Base-by-base conservation (phyloP, 106 monocot genomes). In the Acanthochlamys bracteata region DNA sequence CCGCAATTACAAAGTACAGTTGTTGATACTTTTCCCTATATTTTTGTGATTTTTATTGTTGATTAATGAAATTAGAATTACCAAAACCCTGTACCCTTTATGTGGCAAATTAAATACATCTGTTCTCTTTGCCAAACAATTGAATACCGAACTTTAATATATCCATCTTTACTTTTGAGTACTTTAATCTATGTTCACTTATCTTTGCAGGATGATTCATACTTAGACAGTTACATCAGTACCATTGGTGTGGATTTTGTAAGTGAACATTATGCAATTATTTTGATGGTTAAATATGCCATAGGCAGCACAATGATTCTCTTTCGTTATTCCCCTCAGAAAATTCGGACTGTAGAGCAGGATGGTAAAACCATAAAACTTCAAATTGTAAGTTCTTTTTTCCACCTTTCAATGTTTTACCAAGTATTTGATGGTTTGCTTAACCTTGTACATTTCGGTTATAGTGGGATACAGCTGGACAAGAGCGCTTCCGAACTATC, bases 201-300 rank as follows among this genome's bases (percentile, higher is more conserved):
- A 0, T 20, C 20, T 55, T 1, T 55, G 55, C 53, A 71, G 71
- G 71, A 71, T 64, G 71, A 71, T n/a, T 71, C 71, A 3, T 71
- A 71, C 24, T 24, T 71, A 41, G 71, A 71, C 10, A 71, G 71
- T 21, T 71, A 71, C 42, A 71, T 71, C 55, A 71, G 71, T 62
- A 71, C 71, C 24, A 71, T 71, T 42, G 71, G 71, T 54, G 71
- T 71, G 53, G 71, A 71, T 42, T 71, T 71, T 71, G 71, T 71
- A 71, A 71, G 71, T 71, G n/a, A 14, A 47, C 1, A 3, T 63
- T 63, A 21, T 43, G 13, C 3, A 63, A 10, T 63, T 7, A 2
- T 20, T 63, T 24, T 22, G 42, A 21, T 0, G 23, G 43, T 41
- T 41, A 13, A 19, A 41, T n/a, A 40, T 63, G 16, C 22, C 20